Conservation (phyloP, 306 rosid genomes). For the Ceratonia siliqua region DNA sequence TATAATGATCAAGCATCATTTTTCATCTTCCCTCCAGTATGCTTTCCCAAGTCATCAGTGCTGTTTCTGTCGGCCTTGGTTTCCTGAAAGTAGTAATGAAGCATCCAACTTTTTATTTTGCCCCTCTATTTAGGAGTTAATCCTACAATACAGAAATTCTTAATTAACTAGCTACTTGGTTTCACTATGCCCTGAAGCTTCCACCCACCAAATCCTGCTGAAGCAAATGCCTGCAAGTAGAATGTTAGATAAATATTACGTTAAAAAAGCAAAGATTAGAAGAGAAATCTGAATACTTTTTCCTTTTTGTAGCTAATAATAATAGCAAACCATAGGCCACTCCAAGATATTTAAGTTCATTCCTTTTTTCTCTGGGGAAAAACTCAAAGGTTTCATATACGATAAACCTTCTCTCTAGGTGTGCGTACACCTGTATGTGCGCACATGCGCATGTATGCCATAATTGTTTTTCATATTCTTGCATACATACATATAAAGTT, state of each 20-base stretch:
- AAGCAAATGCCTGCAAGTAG: constrained; percentile 73
- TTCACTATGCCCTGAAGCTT: constrained; percentile 88
- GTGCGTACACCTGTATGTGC: neutral
- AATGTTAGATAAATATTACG: constrained; percentile 30
- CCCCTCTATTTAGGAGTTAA: constrained; percentile 6
- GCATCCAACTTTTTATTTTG: constrained; percentile 31
- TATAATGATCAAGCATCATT: constrained; percentile 18
- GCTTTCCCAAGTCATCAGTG: constrained; percentile 8
- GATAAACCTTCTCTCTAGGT: neutral
- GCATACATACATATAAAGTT: neutral
- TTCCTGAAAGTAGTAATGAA: constrained; percentile 16
- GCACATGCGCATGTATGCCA: neutral
- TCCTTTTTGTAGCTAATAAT: constrained; percentile 21
- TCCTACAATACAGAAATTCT: neutral
- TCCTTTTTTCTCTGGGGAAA: neutral
- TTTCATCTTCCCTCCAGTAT: constrained; percentile 27
- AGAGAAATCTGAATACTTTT: constrained; percentile 9
- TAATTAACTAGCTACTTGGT: constrained; percentile 58
- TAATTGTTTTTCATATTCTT: neutral
- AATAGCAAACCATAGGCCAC: constrained; percentile 1
- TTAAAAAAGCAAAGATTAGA: neutral
- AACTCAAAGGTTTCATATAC: neutral
- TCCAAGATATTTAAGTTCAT: neutral
- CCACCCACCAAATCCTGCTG: constrained; percentile 97
- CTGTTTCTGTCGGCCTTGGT: constrained; percentile 9